Evolutionary conservation across 2,329 filamentous ascomycete genomes (phyloP).

Genomic region (Colletotrichum cordylinicola): DNA sequence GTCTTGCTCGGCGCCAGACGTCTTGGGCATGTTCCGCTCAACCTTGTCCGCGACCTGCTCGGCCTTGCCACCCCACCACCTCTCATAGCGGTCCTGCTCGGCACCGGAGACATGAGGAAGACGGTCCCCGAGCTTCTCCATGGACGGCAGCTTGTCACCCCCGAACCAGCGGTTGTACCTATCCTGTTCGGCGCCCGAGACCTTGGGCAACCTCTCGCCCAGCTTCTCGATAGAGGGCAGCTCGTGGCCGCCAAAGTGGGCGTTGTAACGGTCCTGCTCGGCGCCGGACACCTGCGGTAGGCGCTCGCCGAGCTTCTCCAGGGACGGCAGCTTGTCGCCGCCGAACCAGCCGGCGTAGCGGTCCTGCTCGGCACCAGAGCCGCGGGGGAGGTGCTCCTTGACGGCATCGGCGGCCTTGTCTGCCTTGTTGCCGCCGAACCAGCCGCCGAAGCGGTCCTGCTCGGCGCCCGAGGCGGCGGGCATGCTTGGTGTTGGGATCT

Average conservation of each 20-base stretch:
- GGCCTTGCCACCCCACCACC: slow-evolving; percentile 5
- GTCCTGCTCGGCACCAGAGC: slow-evolving; percentile 28
- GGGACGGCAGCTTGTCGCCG: slow-evolving; percentile 13
- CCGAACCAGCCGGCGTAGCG: slow-evolving; percentile 27
- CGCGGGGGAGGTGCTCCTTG: slow-evolving; percentile 11
- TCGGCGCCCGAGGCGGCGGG: slow-evolving; percentile 15
- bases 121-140: neutral
- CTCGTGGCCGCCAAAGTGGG: slow-evolving; percentile 27
- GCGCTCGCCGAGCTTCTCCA: neutral
- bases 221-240: neutral
- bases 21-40: slow-evolving; percentile 4
- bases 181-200: slow-evolving; percentile 23
- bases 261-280: slow-evolving; percentile 28
- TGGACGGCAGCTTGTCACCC: slow-evolving; percentile 11
- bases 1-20: slow-evolving; percentile 24
- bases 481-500: slow-evolving; percentile 7
- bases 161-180: slow-evolving; percentile 24
- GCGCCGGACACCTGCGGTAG: slow-evolving; percentile 22
- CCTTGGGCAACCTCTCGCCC: slow-evolving; percentile 2
- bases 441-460: slow-evolving; percentile 14
- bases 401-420: slow-evolving; percentile 10
- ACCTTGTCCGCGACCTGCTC: slow-evolving; percentile 7
- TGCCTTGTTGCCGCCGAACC: slow-evolving; percentile 11
- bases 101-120: slow-evolving; percentile 16
- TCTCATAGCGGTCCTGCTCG: slow-evolving; percentile 26